These are phyloP conservation scores for Moelleriella libera DNA, from an alignment of 2,329 filamentous ascomycete species.

Conservation along the genomic window DNA sequence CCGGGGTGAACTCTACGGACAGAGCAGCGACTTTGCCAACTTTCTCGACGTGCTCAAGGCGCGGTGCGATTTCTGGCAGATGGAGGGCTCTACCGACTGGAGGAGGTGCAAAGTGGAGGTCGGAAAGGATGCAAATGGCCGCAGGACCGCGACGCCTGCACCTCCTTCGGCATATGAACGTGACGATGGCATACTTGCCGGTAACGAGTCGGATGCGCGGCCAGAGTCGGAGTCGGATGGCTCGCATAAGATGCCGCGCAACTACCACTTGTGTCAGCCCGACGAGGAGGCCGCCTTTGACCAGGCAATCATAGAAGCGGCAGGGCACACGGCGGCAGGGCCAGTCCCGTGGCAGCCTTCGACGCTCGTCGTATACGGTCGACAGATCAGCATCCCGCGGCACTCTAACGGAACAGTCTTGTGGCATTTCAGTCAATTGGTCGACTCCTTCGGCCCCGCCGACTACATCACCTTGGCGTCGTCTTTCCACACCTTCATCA, in stretches of 20 bases:
- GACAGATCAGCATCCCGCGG: conserved; percentile 43
- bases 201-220: no score
- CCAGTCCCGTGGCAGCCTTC: conserved; percentile 26
- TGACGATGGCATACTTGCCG: no score
- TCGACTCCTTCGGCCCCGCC: conserved; percentile 57
- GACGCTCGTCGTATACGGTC: conserved; percentile 44
- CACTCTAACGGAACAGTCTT: conserved; percentile 42
- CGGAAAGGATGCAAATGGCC: not conserved
- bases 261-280: conserved; percentile 13
- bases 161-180: no score
- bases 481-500: conserved; percentile 63
- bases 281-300: conserved; percentile 15
- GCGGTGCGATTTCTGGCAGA: conserved; percentile 72
- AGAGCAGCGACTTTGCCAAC: conserved; percentile 57
- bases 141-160: no score
- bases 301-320: conserved; percentile 8
- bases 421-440: conserved; percentile 58
- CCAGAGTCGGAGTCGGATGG: not conserved
- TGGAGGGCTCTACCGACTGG: conserved; percentile 64
- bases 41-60: conserved; percentile 67
- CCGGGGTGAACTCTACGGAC: conserved; percentile 38
- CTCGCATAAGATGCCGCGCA: conserved; percentile 11
- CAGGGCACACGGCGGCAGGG: conserved; percentile 6
- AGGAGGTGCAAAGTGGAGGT: conserved; percentile 35
- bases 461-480: conserved; percentile 76